These are phyloP conservation scores for Abrus precatorius DNA, from an alignment of 306 rosid genomes.

Conservation along the genomic window DNA sequence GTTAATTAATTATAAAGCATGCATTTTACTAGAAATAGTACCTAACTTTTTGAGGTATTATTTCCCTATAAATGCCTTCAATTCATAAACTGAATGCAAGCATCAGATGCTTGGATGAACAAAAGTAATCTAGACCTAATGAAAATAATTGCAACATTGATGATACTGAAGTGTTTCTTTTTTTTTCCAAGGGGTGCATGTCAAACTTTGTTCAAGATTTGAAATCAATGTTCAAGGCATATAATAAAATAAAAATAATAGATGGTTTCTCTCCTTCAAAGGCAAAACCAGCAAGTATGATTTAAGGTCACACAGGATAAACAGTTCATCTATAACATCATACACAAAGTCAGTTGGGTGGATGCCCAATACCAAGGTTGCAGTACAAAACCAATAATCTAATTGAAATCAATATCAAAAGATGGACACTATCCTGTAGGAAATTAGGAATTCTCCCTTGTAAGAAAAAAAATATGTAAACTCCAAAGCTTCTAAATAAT, in stretches of 20 bases:
- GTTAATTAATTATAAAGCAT: slow-evolving; percentile 11
- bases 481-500: neutral
- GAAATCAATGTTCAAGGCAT: slow-evolving; percentile 30
- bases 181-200: slow-evolving; percentile 19
- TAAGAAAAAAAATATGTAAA: neutral
- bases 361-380: slow-evolving; percentile 23
- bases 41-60: neutral
- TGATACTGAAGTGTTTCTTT: slow-evolving; percentile 16
- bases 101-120: slow-evolving; percentile 36
- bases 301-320: neutral
- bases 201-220: slow-evolving; percentile 19
- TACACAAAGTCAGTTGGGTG: slow-evolving; percentile 2
- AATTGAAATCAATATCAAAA: slow-evolving; percentile 40
- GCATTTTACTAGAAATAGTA: slow-evolving; percentile 29
- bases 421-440: slow-evolving; percentile 12
- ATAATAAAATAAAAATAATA: neutral
- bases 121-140: neutral
- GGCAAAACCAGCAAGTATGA: slow-evolving; percentile 26
- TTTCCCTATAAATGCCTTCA: slow-evolving; percentile 32
- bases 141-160: slow-evolving; percentile 39
- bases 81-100: slow-evolving; percentile 24
- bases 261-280: slow-evolving; percentile 34
- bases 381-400: slow-evolving; percentile 29
- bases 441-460: slow-evolving; percentile 34
- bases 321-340: slow-evolving; percentile 14